Base-by-base conservation (phyloP, 2,329 filamentous ascomycete genomes). In the Cordyceps javanica region DNA sequence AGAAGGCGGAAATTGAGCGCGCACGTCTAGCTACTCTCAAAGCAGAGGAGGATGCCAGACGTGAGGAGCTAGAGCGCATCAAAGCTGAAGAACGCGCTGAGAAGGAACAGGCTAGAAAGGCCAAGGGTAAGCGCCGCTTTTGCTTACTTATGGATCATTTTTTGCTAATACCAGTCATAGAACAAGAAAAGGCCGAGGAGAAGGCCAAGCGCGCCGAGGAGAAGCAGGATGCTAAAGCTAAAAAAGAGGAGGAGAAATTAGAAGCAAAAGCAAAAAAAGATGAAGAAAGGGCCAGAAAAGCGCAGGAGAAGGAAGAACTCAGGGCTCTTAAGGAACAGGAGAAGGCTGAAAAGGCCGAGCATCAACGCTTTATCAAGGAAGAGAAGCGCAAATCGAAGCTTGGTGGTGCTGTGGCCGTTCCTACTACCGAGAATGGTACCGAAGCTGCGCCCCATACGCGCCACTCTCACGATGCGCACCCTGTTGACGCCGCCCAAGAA, bases 1-100 rank as follows among this genome's bases (percentile, higher is more conserved):
- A 89, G 53, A 89, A 86, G 67, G 89, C 89, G 0, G 88, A 91
- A 66, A 79, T 79, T 60, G 86, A 91, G 68, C 79, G 83, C 39
- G 89, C 87, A 50, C 80, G 86, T 59, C 80, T 88, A 60, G 77
- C 84, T 60, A 85, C 90, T 59, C 78, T 85, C 61, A 80, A 82
- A 64, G 80, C 86, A 67, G 80, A 85, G 55, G 78, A 85, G 51
- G 79, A 82, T 50, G 77, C 77, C 48, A 76, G 73, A 48, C 79
- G 83, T 62, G 85, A 83, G 63, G 75, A 81, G 54, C 71, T 66
- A 3, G 73, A 75, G 42, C 71, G 67, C 63, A 72, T 75, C 64
- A 82, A 75, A 70, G 72, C 72, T 7, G 74, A 78, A 11, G 78
- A 82, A 49, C 77, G 72, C 60, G 81, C 85, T 66, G 68, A 79